Base-by-base conservation (phyloP, 495 filamentous ascomycete species). In the Aspergillus diversus region DNA sequence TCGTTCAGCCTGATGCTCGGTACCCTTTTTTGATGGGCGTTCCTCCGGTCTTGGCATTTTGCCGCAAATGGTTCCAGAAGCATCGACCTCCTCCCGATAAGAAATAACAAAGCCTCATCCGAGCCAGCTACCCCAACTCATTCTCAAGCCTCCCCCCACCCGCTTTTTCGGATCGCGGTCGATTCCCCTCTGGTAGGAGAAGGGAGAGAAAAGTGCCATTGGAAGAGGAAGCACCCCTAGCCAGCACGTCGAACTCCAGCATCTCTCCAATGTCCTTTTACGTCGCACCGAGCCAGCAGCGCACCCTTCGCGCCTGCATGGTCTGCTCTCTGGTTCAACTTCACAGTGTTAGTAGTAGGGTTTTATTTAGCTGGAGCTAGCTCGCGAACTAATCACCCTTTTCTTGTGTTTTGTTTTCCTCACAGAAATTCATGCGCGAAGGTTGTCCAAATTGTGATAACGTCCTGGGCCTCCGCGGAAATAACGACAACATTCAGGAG, bases 401-500 rank as follows among this genome's bases (percentile, higher is more conserved):
- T 21, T 21, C 55, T 33, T 13, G 2, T 11, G 55, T 55, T 27
- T 27, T 27, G 21, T 27, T 27, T 27, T 27, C 21, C 21, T 27
- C 21, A 35, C 69, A 94, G 91, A 85, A 86, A 78, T 96, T 96
- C 81, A 81, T 88, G 66, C 83, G 85, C 64, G 85, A 92, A 70
- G 95, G 95, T 66, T 99, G 95, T 69, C 95, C 95, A 42, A 99
- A 99, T 80, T 99, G 95, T 83, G 93, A 97, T 70, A 87, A 87
- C 51, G 90, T 95, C 79, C 87, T 98, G 51, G 85, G 90, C 71
- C 88, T 97, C 67, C 81, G 84, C 61, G 89, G 89, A 69, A 90
- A 88, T 67, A 75, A 80, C 52, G 95, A 99, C 63, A 83, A 85
- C 16, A 90, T 97, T 71, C 84, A 90, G 69, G 92, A 93, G 77